Conservation (phyloP, 2,329 filamentous ascomycete species). For the Colletotrichum somersetense region DNA sequence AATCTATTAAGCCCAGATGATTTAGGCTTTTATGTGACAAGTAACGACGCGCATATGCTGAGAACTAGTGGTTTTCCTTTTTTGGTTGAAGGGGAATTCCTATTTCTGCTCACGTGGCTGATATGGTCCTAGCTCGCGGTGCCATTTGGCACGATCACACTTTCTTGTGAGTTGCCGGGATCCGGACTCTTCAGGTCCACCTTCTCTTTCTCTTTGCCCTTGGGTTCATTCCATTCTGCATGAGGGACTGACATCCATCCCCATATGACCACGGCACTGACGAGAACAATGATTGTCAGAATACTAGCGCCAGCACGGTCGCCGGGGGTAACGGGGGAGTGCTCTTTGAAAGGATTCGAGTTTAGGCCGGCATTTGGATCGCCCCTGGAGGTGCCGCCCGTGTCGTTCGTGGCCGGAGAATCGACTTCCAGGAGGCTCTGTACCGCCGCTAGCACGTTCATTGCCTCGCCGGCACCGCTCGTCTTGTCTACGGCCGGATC, state of each 20-base stretch:
- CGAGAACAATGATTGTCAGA: slow-evolving; percentile 68
- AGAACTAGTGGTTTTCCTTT: not conserved
- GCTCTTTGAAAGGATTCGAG: slow-evolving; percentile 27
- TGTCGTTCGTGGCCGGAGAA: slow-evolving; percentile 58
- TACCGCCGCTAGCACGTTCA: slow-evolving; percentile 69
- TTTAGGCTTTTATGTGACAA: not conserved
- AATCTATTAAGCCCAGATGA: not conserved
- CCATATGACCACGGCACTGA: slow-evolving; percentile 65
- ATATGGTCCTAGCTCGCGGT: not conserved
- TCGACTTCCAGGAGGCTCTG: slow-evolving; percentile 59
- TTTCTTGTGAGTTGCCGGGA: slow-evolving; percentile 16
- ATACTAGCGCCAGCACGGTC: slow-evolving; percentile 79
- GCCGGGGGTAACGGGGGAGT: slow-evolving; percentile 59
- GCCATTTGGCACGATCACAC: not conserved
- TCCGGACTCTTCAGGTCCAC: not conserved
- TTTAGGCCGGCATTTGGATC: slow-evolving; percentile 47
- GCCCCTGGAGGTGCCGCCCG: slow-evolving; percentile 65
- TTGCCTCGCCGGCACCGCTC: slow-evolving; percentile 69
- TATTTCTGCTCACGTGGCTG: not conserved
- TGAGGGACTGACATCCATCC: slow-evolving; percentile 54
- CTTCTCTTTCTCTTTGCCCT: slow-evolving; percentile 19
- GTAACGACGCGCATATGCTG: slow-evolving; percentile 15
- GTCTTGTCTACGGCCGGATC: slow-evolving; percentile 65
- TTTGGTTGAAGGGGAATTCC: too few relatives aligned
- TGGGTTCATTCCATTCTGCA: slow-evolving; percentile 30